Percentiles rank a stretch among this genome's conserved stretches.
phyloP scores from a whole-genome alignment of 805 yeast genomes.

The Kuraishia capsulata region DNA sequence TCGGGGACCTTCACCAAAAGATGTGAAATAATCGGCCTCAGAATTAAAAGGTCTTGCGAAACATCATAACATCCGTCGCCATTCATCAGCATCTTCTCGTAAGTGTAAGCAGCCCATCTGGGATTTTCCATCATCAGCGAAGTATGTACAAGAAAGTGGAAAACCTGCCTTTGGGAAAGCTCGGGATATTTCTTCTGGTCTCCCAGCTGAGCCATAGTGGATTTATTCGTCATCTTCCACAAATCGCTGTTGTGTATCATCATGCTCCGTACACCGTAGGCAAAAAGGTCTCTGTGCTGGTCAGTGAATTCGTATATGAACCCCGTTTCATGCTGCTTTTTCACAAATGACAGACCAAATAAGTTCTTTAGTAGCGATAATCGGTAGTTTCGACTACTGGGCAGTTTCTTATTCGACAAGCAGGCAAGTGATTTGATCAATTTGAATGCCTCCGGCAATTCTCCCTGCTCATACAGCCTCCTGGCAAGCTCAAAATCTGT shows the following conservation, averaged over 20 bases:
- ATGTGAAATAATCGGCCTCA: constrained; percentile 3
- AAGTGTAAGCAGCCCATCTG: neutral
- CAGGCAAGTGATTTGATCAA: neutral
- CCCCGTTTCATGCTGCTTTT: neutral
- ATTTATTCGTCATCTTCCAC: neutral
- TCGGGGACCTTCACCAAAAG: constrained; percentile 5
- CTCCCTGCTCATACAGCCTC: neutral
- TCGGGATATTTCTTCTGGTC: neutral
- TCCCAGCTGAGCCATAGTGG: neutral
- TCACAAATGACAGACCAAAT: neutral
- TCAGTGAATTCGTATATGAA: no score
- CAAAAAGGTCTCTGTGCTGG: neutral
- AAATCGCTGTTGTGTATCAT: neutral
- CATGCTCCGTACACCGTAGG: neutral
- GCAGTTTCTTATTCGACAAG: neutral
- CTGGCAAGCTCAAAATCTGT: neutral
- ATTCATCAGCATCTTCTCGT: no score
- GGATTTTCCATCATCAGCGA: neutral
- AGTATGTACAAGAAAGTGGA: neutral
- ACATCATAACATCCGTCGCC: neutral
- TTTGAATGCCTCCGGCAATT: neutral
- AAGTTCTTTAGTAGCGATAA: neutral
- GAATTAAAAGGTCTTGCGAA: constrained; percentile 4
- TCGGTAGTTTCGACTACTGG: neutral
- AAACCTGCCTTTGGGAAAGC: neutral